Evolutionary conservation across 371 early-diverging fungal genomes (phyloP).

Genomic region (Entomophthora muscae): DNA sequence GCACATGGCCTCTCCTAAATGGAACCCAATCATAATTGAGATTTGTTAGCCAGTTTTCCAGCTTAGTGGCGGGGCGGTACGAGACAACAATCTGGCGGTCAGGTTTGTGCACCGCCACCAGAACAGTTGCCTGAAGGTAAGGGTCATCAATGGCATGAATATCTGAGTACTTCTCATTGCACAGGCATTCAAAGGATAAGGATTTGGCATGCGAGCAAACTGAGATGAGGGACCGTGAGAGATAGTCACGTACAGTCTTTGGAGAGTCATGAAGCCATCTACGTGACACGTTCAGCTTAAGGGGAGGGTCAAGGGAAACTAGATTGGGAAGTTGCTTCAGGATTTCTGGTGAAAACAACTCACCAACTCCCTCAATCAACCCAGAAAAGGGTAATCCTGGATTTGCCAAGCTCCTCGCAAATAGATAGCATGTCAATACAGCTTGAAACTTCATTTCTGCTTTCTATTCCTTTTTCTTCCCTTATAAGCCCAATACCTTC

Average conservation of each 20-base stretch:
- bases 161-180: neutral
- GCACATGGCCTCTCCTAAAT: neutral
- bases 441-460: no score
- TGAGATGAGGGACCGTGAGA: neutral
- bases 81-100: neutral
- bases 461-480: no score
- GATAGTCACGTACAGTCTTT: neutral
- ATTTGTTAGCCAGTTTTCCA: neutral
- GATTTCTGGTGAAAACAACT: no score
- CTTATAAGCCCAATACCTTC: no score
- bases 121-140: neutral
- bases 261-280: no score
- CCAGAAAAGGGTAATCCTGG: no score
- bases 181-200: neutral
- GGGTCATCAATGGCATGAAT: neutral
- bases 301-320: no score
- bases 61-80: neutral
- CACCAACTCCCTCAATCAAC: no score
- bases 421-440: no score
- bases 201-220: neutral
- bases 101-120: neutral
- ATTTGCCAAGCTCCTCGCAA: no score
- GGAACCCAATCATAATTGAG: neutral
- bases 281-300: no score
- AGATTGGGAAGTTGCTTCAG: no score